phyloP scores from a whole-genome alignment of 352 stramenopile genomes.

The Globisporangium cylindrosporum region DNA sequence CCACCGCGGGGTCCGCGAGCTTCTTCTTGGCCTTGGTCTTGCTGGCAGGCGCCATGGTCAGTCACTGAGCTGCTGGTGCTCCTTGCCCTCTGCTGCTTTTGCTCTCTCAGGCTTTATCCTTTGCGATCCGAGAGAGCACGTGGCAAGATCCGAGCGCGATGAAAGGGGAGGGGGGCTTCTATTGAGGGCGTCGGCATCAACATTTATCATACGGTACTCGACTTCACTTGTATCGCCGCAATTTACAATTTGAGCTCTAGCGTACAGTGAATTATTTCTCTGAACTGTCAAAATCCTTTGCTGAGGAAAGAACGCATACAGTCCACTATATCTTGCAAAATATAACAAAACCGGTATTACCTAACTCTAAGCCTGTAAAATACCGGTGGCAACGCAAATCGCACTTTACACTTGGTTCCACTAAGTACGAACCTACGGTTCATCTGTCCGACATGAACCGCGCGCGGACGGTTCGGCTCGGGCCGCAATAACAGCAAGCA shows the following conservation, averaged over 20 bases:
- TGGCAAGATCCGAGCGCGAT: conserved; percentile 8
- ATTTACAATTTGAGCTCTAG: no score
- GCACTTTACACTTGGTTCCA: neutral
- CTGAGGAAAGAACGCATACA: no score
- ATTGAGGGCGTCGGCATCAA: neutral
- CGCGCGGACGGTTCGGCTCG: conserved; percentile 12
- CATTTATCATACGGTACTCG: no score
- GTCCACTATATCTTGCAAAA: no score
- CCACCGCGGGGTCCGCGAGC: conserved; percentile 18
- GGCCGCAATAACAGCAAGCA: conserved; percentile 29
- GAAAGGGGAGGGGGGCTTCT: neutral
- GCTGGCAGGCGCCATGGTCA: conserved; percentile 34
- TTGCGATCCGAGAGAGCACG: conserved; percentile 13
- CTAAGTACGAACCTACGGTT: neutral
- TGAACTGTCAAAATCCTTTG: no score
- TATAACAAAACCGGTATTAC: no score
- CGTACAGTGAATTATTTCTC: no score
- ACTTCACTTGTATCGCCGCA: no score
- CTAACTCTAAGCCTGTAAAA: no score
- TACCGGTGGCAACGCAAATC: neutral
- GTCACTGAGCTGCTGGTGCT: conserved; percentile 2
- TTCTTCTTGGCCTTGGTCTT: conserved; percentile 55
- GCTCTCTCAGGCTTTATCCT: conserved; percentile 3
- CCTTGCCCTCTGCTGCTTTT: neutral
- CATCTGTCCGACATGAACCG: neutral